Base-by-base conservation (phyloP, 495 filamentous ascomycete genomes). In the Extremus antarcticus region DNA sequence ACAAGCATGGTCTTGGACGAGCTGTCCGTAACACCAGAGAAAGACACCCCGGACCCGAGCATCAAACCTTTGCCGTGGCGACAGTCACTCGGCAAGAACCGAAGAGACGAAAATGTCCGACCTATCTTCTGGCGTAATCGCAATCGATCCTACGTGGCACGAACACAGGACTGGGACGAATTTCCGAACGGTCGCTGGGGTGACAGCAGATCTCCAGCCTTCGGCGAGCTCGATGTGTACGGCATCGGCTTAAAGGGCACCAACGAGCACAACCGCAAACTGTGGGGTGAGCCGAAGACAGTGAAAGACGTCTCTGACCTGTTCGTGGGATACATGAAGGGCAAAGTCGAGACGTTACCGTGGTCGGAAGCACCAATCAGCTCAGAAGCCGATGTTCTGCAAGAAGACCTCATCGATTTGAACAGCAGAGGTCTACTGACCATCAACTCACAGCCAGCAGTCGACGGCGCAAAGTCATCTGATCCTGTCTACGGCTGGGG, bases 101-200 rank as follows among this genome's bases (percentile, higher is more conserved):
- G 94, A 22, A 78, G 90, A 56, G 83, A 83, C 24, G 94, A 99
- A 72, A 94, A 97, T 66, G 94, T 99, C 43, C 90, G 94, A 43
- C 94, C 94, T 4, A 94, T 99, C 63, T 99, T 97, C 78, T 99
- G 94, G 94, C 84, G 90, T 56, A 95, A 97, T 72, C 84, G 94
- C 22, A 91, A 96, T 65, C 86, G 89, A 52, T 94, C 90, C 1
- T 99, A 99, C 63, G 82, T 99, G 25, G 82, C 84, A 35, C 87
- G 94, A 50, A 99, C 94, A 3, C 89, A 96, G 66, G 90, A 95
- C 60, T 99, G 94, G 94, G 94, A 99, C 61, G 94, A 99, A 66
- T 99, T 95, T 63, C 94, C 94, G 43, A 99, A 99, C 74, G 94
- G 94, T 35, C 86, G 94, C 68, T 99, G 94, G 94, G 94, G 94